Conservation (phyloP, 768 basidiomycete species). For the Aureoboletus auriporus region DNA sequence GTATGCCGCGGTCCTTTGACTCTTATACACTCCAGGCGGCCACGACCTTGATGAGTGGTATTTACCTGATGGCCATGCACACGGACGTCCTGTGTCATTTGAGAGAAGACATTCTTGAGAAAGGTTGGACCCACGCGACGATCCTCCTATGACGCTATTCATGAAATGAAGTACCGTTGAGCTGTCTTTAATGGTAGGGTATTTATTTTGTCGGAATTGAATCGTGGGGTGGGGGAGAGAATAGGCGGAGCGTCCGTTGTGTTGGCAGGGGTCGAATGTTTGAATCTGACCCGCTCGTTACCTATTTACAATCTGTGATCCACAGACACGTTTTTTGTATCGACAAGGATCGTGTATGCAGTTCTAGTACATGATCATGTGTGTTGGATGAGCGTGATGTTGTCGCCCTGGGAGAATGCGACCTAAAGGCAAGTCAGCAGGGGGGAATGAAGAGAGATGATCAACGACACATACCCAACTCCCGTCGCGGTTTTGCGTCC, state of each 20-base stretch:
- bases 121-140: conserved; percentile 45
- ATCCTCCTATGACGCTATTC: conserved; percentile 52
- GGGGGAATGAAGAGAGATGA: conserved; percentile 1
- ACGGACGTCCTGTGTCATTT: conserved; percentile 44
- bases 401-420: conserved; percentile 96
- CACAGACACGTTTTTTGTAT: background rate
- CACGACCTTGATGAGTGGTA: conserved; percentile 31
- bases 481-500: conserved; percentile 78
- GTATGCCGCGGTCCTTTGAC: conserved; percentile 15
- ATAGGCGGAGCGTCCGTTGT: conserved; percentile 87
- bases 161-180: conserved; percentile 59
- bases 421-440: conserved; percentile 45
- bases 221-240: conserved; percentile 87
- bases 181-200: conserved; percentile 76
- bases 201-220: conserved; percentile 88
- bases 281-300: conserved; percentile 63
- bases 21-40: conserved; percentile 32
- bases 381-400: conserved; percentile 96
- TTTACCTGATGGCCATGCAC: conserved; percentile 49
- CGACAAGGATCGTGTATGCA: conserved; percentile 18
- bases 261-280: conserved; percentile 74
- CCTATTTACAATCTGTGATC: conserved; percentile 81
- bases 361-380: conserved; percentile 29
- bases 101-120: conserved; percentile 50
- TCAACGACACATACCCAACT: conserved; percentile 65